These are phyloP conservation scores for Steccherinum ochraceum DNA, from an alignment of 768 basidiomycete species.

Conservation along the genomic window DNA sequence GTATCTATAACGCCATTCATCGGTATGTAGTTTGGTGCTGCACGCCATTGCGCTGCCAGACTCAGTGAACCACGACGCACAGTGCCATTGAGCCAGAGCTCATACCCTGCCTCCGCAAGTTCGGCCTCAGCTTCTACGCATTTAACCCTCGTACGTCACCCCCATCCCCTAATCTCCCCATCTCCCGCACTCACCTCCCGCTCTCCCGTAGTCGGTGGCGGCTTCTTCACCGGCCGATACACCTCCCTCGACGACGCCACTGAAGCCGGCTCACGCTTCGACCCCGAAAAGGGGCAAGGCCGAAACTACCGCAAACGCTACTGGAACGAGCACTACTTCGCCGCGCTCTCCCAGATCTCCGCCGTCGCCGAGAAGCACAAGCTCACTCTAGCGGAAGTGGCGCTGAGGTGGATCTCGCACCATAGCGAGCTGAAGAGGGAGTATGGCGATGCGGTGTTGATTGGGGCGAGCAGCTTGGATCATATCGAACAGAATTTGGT, in stretches of 20 bases:
- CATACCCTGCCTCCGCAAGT: slow-evolving; percentile 36
- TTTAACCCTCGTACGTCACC: slow-evolving; percentile 33
- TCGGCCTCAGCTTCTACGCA: slow-evolving; percentile 33
- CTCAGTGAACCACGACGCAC: neutral
- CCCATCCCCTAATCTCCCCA: neutral
- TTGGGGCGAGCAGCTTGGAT: slow-evolving; percentile 53
- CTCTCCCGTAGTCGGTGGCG: slow-evolving; percentile 26
- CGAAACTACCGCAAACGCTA: slow-evolving; percentile 36
- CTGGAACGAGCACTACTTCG: slow-evolving; percentile 27
- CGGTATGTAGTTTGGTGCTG: slow-evolving; percentile 13
- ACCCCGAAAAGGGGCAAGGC: slow-evolving; percentile 39
- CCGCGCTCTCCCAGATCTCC: slow-evolving; percentile 26
- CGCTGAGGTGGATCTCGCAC: slow-evolving; percentile 42
- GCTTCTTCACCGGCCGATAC: slow-evolving; percentile 35
- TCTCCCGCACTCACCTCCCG: neutral
- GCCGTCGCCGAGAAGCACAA: slow-evolving; percentile 25
- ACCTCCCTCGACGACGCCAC: slow-evolving; percentile 28
- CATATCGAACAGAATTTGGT: slow-evolving; percentile 52
- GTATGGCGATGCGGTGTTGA: slow-evolving; percentile 45
- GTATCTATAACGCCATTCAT: slow-evolving; percentile 38
- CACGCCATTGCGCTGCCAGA: no score
- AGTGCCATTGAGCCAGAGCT: slow-evolving; percentile 34
- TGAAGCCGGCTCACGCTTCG: slow-evolving; percentile 54
- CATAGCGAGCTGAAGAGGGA: slow-evolving; percentile 43
- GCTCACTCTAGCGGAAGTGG: slow-evolving; percentile 10